These are phyloP conservation scores for Aspergillus pseudoterreus DNA, from an alignment of 2,329 filamentous ascomycete genomes.

Conservation along the genomic window DNA sequence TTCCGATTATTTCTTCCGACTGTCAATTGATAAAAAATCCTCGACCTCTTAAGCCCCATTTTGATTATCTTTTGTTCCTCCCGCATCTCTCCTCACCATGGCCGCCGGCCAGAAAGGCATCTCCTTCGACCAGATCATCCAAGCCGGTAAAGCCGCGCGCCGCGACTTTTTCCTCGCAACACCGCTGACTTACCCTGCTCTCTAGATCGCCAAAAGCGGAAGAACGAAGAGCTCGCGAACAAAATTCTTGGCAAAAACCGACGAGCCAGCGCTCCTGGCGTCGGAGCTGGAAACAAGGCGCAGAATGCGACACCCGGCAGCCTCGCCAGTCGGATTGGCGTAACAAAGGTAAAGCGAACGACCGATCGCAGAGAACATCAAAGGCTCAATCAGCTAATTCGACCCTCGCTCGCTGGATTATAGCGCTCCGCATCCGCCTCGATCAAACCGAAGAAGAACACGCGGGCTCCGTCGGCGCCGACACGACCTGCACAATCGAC, in stretches of 20 bases:
- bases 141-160: conserved; percentile 41
- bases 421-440: conserved; percentile 42
- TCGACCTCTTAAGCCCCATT: background rate
- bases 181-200: background rate
- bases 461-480: conserved; percentile 27
- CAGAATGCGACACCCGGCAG: conserved; percentile 44
- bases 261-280: conserved; percentile 45
- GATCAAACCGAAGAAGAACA: conserved; percentile 34
- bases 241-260: conserved; percentile 56
- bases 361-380: no score
- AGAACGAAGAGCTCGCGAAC: conserved; percentile 55
- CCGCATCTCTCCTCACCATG: conserved; percentile 24
- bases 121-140: conserved; percentile 51
- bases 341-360: conserved; percentile 49
- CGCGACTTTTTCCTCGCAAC: background rate
- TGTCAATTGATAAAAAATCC: background rate
- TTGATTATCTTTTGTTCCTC: background rate
- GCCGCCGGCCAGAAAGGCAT: conserved; percentile 33
- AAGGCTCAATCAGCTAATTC: no score
- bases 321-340: conserved; percentile 58
- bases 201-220: conserved; percentile 51
- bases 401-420: background rate
- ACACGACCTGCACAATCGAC: conserved; percentile 16
- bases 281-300: conserved; percentile 37
- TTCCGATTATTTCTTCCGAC: background rate